Conservation (phyloP, 176 grass and related monocot species). For the Triticum dicoccoides region DNA sequence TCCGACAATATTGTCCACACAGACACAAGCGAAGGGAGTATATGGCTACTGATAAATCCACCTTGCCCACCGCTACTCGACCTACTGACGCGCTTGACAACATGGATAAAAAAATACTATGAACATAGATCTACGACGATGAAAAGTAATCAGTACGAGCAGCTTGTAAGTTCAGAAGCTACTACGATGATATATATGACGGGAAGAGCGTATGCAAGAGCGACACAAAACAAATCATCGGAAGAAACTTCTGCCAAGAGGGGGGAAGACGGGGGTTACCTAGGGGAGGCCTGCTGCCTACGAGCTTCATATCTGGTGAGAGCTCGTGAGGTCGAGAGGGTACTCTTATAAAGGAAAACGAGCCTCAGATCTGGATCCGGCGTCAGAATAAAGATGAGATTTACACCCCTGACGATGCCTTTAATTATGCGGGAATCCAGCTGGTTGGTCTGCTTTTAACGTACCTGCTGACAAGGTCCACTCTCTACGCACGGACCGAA, state of each 20-base stretch:
- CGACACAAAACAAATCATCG: background rate
- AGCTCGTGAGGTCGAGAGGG: background rate
- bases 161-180: background rate
- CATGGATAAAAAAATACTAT: background rate
- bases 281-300: background rate
- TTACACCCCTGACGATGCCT: background rate
- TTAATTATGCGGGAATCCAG: background rate
- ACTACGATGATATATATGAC: background rate
- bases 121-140: background rate
- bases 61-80: background rate
- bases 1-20: background rate
- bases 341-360: background rate
- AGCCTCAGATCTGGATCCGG: background rate
- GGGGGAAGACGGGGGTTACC: background rate
- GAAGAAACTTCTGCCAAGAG: background rate
- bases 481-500: background rate
- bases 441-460: background rate
- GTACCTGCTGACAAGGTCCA: background rate
- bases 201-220: background rate
- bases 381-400: background rate
- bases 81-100: background rate
- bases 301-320: slow-evolving; percentile 8
- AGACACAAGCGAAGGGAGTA: background rate
- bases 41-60: background rate
- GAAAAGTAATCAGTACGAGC: background rate